Percentiles rank a stretch among this genome's conserved stretches.
Conservation (phyloP, 768 basidiomycete species). For the Leucocoprinus leucothites region DNA sequence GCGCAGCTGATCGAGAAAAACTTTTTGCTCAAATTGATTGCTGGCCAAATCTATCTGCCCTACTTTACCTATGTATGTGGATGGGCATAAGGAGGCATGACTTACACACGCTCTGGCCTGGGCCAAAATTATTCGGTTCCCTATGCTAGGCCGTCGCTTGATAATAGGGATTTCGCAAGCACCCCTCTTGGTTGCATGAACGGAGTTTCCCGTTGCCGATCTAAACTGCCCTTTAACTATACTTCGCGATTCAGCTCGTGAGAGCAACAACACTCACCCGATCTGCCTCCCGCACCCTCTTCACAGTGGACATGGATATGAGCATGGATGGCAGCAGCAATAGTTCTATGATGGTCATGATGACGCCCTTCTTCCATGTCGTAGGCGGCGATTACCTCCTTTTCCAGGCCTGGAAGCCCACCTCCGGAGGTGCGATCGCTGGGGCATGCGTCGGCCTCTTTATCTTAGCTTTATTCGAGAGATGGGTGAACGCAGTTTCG, state of each 20-base stretch:
- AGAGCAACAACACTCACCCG: neutral
- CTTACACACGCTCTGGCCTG: neutral
- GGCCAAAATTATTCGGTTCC: too few species aligned
- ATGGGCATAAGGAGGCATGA: neutral
- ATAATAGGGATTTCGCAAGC: too few species aligned
- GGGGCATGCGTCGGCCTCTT: slow-evolving; percentile 75
- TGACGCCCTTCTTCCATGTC: slow-evolving; percentile 74
- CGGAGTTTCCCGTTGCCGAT: neutral
- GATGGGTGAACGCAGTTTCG: slow-evolving; percentile 61
- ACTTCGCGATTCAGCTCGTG: neutral
- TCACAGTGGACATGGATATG: slow-evolving; percentile 1
- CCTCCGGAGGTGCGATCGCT: slow-evolving; percentile 63
- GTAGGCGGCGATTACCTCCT: slow-evolving; percentile 58
- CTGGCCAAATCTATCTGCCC: neutral
- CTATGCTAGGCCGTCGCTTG: neutral
- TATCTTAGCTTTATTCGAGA: slow-evolving; percentile 64
- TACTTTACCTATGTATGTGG: too few species aligned
- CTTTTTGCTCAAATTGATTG: neutral
- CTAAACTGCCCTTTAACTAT: neutral
- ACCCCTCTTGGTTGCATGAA: neutral
- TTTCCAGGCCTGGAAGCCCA: slow-evolving; percentile 69
- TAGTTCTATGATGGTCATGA: slow-evolving; percentile 30
- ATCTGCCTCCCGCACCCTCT: neutral
- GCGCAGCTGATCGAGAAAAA: neutral
- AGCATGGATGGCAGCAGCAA: slow-evolving; percentile 10